Evolutionary conservation across 164 flowering plant species (phyloP), one percentile per base, ranked within the genome.

Genomic region (Tetracentron sinense): DNA sequence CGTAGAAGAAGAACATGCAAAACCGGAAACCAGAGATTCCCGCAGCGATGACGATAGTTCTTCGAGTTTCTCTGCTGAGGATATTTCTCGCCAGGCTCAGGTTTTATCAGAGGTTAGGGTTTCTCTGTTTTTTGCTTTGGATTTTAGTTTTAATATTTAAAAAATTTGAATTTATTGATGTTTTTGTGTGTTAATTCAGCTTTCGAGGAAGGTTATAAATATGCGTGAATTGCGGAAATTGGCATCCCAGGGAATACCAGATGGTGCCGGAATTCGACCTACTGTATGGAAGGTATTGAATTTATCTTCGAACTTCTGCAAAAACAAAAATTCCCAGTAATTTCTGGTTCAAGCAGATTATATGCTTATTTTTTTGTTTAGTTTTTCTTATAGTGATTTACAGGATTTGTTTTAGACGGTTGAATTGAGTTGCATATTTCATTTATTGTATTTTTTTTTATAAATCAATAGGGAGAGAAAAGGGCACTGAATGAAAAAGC

Each of bases 271-370:
- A 15, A 82, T 91, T 63, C 92, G 98, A 21, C 70, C 96, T 23
- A 81, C 86, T 0, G 88, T 84, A 19, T 94, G 98, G 98, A 94
- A 93, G 95, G 98, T 92, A 51, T 23, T 19, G 50, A 57, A 17
- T 51, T 50, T 0, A 11, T 53, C 16, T 8, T 53, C 19, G 2
- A 1, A 26, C 14, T 3, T 53, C 30, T 15, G 53, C 53, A 4
- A 20, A 6, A 20, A 20, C 11, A 8, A 1, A 38, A 1, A 8
- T 38, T 38, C 14, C n/a, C 14, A 10, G 44, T 4, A 38, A 38
- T 38, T 38, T 38, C 14, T 8, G 14, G 14, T 38, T 38, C 5
- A 38, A 38, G 44, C 1, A 33, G 38, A 1, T 38, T 38, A 3
- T 38, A 8, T 38, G 5, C 44, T 4, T 38, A 8, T 4, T 10